Conservation (phyloP, 2,329 filamentous ascomycete genomes). For the Curvularia sp. region DNA sequence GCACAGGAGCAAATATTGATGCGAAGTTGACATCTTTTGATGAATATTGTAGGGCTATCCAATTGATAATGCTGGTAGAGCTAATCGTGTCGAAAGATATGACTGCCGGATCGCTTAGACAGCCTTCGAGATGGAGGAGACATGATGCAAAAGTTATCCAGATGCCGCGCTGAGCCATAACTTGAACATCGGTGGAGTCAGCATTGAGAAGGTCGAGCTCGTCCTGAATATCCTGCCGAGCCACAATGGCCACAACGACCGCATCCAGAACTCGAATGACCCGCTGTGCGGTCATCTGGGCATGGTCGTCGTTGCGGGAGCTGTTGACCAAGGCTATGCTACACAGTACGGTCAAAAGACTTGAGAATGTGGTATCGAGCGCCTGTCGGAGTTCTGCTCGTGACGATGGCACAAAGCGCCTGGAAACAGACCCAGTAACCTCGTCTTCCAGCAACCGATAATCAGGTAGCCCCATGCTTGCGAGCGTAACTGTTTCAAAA, state of each 20-base stretch:
- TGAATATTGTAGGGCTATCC: slow-evolving; percentile 36
- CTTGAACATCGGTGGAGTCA: slow-evolving; percentile 35
- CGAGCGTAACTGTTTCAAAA: slow-evolving; percentile 39
- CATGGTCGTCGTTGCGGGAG: slow-evolving; percentile 27
- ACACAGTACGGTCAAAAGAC: slow-evolving; percentile 44
- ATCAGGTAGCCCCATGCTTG: slow-evolving; percentile 41
- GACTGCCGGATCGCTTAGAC: slow-evolving; percentile 1
- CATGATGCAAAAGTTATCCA: slow-evolving; percentile 39
- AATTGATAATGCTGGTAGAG: slow-evolving; percentile 27
- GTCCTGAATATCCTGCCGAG: slow-evolving; percentile 31
- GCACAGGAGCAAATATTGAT: slow-evolving; percentile 34
- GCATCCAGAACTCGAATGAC: slow-evolving; percentile 38
- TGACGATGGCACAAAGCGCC: slow-evolving; percentile 35
- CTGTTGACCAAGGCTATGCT: slow-evolving; percentile 43
- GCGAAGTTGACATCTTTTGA: slow-evolving; percentile 31
- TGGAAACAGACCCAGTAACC: slow-evolving; percentile 25
- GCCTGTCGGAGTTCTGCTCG: slow-evolving; percentile 43
- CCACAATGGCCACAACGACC: slow-evolving; percentile 34
- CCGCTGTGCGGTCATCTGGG: slow-evolving; percentile 22
- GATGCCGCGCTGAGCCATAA: slow-evolving; percentile 41
- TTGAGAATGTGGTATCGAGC: slow-evolving; percentile 46
- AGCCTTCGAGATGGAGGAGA: slow-evolving; percentile 33
- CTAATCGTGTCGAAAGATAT: slow-evolving; percentile 19
- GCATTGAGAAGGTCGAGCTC: slow-evolving; percentile 36
- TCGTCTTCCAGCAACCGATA: slow-evolving; percentile 32